Conservation (phyloP, 1,284 basidiomycete species). For the Rhodotorula sp. region DNA sequence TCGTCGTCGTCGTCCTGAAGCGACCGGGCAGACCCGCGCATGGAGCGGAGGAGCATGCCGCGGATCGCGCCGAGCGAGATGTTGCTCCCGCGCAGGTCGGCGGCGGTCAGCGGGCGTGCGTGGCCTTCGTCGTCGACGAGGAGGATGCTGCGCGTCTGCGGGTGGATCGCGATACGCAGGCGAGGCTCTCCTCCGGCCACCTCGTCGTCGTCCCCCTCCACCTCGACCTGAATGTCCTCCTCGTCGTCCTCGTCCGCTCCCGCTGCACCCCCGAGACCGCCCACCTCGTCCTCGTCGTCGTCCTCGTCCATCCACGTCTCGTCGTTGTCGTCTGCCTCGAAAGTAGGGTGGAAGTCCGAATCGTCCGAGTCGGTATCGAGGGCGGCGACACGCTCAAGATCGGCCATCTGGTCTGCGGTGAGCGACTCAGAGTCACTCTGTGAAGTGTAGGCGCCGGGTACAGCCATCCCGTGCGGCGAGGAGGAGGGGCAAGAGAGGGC, state of each 20-base stretch:
- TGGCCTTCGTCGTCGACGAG: constrained; percentile 31
- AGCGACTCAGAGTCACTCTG: constrained; percentile 3
- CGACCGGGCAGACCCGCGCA: constrained; percentile 30
- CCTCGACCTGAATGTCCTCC: neutral
- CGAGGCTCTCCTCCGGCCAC: neutral
- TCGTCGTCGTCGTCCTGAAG: constrained; percentile 38
- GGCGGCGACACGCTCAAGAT: constrained; percentile 37
- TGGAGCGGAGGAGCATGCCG: constrained; percentile 32
- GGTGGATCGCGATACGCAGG: neutral
- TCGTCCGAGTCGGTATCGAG: constrained; percentile 34
- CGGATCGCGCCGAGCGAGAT: constrained; percentile 34
- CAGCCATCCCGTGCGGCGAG: neutral
- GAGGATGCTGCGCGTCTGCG: constrained; percentile 20
- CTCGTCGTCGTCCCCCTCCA: neutral
- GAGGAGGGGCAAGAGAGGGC: neutral
- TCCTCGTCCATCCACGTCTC: constrained; percentile 16
- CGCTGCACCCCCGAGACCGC: neutral
- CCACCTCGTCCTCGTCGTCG: constrained; percentile 5
- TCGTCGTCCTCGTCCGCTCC: constrained; percentile 4
- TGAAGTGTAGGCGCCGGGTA: constrained; percentile 16
- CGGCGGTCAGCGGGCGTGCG: constrained; percentile 12
- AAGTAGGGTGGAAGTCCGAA: constrained; percentile 10
- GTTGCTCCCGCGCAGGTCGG: constrained; percentile 24
- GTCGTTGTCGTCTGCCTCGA: neutral
- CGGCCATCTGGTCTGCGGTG: neutral